Evolutionary conservation across 805 yeast species (phyloP).

Genomic region (Myxozyma melibiosi): DNA sequence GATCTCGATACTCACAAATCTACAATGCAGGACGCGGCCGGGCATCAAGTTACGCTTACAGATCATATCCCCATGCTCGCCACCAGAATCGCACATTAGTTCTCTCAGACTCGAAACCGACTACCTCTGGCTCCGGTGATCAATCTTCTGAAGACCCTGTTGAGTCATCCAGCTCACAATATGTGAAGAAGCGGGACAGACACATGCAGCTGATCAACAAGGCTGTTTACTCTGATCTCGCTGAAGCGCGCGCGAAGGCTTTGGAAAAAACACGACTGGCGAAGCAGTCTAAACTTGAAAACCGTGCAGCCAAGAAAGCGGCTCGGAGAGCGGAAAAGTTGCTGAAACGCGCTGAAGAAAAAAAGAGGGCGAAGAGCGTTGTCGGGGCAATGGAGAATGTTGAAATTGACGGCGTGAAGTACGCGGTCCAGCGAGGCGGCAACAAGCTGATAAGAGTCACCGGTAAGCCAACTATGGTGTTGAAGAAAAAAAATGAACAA

Average conservation of each 20-base stretch:
- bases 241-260: constrained; percentile 32
- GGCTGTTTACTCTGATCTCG: constrained; percentile 26
- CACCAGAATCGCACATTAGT: constrained; percentile 34
- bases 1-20: too few relatives aligned
- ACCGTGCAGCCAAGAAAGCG: constrained; percentile 25
- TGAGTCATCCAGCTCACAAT: not conserved
- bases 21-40: constrained; percentile 20
- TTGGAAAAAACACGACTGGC: constrained; percentile 29
- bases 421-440: constrained; percentile 31
- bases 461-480: constrained; percentile 1
- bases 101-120: constrained; percentile 11
- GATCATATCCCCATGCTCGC: constrained; percentile 13
- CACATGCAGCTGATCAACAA: constrained; percentile 35
- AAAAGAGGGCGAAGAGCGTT: constrained; percentile 28
- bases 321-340: constrained; percentile 11
- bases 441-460: constrained; percentile 34
- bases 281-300: constrained; percentile 30
- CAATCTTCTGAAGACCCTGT: not conserved
- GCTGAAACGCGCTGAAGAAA: constrained; percentile 31
- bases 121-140: not conserved
- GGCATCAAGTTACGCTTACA: constrained; percentile 15
- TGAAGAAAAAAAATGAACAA: not conserved
- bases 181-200: constrained; percentile 31
- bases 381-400: constrained; percentile 17
- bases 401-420: constrained; percentile 38